Evolutionary conservation across 257 asterid species (phyloP), one percentile per base, ranked within the genome.

Genomic region (Agastache rugosa): DNA sequence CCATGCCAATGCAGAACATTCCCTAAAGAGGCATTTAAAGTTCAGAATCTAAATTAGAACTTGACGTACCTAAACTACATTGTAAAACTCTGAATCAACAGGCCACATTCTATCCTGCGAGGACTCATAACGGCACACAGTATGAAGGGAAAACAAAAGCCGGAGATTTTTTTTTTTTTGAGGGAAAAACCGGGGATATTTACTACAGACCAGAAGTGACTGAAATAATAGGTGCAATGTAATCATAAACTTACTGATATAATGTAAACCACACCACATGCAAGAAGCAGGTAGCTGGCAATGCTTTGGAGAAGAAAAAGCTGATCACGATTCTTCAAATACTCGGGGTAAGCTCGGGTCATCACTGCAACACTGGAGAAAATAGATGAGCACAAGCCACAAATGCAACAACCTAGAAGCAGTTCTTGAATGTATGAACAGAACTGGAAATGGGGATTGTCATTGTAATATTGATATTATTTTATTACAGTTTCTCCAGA

Each of bases 341-440:
- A 85, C 81, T 86, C 93, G 23, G 98, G 96, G 74, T 87, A 94
- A 72, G 99, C 99, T 86, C 97, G 86, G 67, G 99, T 94, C 99
- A 94, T 92, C 69, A 94, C 99, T 48, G 98, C 99, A 81, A 91
- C 99, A 75, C 99, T 94, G 81, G 69, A 75, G 71, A 80, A 77
- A 67, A 54, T 44, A 55, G 35, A 67, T 50, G 51, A 69, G 69
- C 64, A 65, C 5, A 47, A 27, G 37, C 29, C 74, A 41, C 14
- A 63, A 67, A 25, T 44, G 68, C 51, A 72, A 74, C 39, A 50
- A 55, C 22, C 71, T 53, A 50, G 41, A 62, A 53, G 63, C 68
- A 59, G 12, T 12, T 74, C 74, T 51, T n/a, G 44, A 63, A 42
- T 70, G 48, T 39, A 60, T 16, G 6, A 29, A 68, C 16, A 4